Percentiles rank a stretch among this genome's conserved stretches.
phyloP scores from a whole-genome alignment of 768 basidiomycete species.

The Lepiota subincarnata region DNA sequence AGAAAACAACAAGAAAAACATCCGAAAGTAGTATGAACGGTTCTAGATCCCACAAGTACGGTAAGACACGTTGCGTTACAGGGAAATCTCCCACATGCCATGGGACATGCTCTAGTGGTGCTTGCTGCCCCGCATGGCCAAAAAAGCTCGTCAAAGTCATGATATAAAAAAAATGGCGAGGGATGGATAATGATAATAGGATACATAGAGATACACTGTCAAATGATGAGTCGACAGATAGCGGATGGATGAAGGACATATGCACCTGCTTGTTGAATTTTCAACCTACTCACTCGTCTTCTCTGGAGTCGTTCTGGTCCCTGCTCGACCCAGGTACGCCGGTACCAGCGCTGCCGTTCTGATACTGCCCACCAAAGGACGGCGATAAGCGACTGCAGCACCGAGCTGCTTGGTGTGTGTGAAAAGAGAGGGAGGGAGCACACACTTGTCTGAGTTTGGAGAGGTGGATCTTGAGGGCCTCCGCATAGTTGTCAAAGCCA shows the following conservation, averaged over 20 bases:
- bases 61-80: neutral
- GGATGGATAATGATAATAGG: constrained; percentile 5
- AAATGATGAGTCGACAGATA: neutral
- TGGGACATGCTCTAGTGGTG: neutral
- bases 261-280: neutral
- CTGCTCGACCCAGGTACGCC: neutral
- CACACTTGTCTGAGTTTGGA: constrained; percentile 82
- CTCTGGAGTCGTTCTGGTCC: constrained; percentile 2
- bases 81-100: constrained; percentile 1
- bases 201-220: constrained; percentile 7
- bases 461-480: constrained; percentile 88
- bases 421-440: neutral
- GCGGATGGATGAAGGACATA: neutral
- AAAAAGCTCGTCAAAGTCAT: neutral
- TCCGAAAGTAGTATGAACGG: neutral
- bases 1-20: neutral
- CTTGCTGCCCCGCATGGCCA: neutral
- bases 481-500: constrained; percentile 93
- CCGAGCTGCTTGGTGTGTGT: no score
- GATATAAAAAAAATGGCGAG: neutral
- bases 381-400: neutral
- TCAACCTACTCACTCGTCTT: constrained; percentile 3
- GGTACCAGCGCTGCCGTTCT: neutral
- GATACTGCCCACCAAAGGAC: neutral
- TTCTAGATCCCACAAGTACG: neutral